Base-by-base conservation (phyloP, 176 grass and related monocot species). In the Saccharum spontaneum region DNA sequence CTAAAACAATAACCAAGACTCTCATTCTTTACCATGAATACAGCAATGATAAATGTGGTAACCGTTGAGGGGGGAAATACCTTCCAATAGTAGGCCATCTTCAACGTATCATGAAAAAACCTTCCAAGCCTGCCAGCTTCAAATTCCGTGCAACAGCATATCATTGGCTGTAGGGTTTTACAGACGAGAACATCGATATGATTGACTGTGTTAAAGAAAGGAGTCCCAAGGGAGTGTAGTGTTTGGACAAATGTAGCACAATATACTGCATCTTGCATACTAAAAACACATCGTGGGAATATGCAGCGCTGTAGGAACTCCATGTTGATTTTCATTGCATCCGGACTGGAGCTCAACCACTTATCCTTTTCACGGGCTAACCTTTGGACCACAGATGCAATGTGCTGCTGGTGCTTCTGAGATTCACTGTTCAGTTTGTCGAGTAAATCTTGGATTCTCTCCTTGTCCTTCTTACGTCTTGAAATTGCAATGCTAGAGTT, bases 21-120 rank as follows among this genome's bases (percentile, higher is more conserved):
- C 30, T 60, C 33, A 20, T 81, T 81, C 41, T 24, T 71, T 39
- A 72, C 20, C 50, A 71, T 68, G 37, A 69, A 67, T 77, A 80
- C 37, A 57, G 67, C 50, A 40, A 54, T 69, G 40, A 79, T 85
- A 17, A 72, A 50, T 33, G 54, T 43, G 49, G 65, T 46, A 76
- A 39, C 69, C 2, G 13, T 76, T 28, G 84, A 78, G 43, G 12
- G 22, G 70, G 26, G 84, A 77, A 82, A 62, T 96, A 99, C 97
- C 93, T 99, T 99, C 97, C 97, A 99, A 84, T 92, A 83, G 82
- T 97, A 99, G 36, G 94, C 97, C 90, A 94, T 92, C 88, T 92
- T 99, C 59, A 99, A 83, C 73, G 97, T 99, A 90, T 99, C 97
- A 59, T 91, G 89, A 78, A 99, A 74, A 84, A 99, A 99, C 76